phyloP scores from a whole-genome alignment of 306 rosid genomes.

The Vigna trinervia region DNA sequence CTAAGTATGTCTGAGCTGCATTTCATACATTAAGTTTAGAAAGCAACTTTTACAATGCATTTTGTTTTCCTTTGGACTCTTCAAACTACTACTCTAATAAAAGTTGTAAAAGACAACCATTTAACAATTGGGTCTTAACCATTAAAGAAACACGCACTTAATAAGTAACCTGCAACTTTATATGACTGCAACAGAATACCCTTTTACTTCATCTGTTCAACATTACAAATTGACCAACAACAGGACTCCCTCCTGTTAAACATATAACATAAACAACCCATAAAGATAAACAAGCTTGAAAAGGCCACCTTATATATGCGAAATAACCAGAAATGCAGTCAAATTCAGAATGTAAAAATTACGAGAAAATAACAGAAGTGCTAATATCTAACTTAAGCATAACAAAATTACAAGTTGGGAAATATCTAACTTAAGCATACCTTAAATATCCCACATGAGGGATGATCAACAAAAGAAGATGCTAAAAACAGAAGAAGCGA shows the following conservation, averaged over 20 bases:
- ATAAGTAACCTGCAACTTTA: conserved; percentile 23
- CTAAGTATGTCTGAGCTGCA: not conserved
- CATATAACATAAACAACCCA: conserved; percentile 8
- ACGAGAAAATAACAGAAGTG: not conserved
- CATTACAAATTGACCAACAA: conserved; percentile 23
- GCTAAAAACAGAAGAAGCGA: conserved; percentile 26
- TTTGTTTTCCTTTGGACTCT: not conserved
- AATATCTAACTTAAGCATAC: conserved; percentile 10
- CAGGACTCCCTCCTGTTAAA: not conserved
- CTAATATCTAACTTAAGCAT: not conserved
- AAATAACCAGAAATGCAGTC: conserved; percentile 24
- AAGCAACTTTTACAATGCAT: not conserved
- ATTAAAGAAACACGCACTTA: not conserved
- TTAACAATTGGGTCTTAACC: not conserved
- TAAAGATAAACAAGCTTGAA: conserved; percentile 13
- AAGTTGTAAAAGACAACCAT: not conserved
- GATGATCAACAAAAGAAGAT: conserved; percentile 14
- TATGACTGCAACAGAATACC: conserved; percentile 21
- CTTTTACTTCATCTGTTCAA: conserved; percentile 19
- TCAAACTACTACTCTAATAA: not conserved
- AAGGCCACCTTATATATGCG: not conserved
- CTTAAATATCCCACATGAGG: conserved; percentile 37
- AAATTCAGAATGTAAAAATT: conserved; percentile 32
- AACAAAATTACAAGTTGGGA: not conserved
- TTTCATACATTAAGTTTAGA: conserved; percentile 1